Base-by-base conservation (phyloP, 495 filamentous ascomycete genomes). In the Collariella sp. region DNA sequence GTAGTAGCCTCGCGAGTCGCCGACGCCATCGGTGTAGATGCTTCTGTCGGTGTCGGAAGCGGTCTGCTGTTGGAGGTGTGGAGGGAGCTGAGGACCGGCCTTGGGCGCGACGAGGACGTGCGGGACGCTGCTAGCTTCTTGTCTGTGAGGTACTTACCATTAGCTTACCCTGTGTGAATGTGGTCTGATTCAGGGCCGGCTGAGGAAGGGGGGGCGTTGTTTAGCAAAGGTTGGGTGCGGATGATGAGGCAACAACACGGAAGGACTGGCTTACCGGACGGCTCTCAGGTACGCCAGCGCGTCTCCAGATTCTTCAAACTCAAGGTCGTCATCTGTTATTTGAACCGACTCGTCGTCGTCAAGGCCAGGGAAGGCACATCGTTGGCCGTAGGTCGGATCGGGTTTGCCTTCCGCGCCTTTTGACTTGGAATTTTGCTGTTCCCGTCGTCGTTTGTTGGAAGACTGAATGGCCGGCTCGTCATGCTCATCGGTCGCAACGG, bases 221-320 rank as follows among this genome's bases (percentile, higher is more conserved):
- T 71, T 67, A 70, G 68, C 60, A 59, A 58, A 51, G 62, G 48
- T 31, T 56, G 57, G 52, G 47, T 52, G 34, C 44, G 22, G 35
- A 65, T 33, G 40, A 66, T 50, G 41, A 46, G 34, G 48, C 22
- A 54, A 50, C 46, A 31, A 44, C 50, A 43, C 23, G 41, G 51
- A 39, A 11, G 6, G 40, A 24, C 58, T 62, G 56, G 54, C 85
- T 78, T 76, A 94, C 89, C 88, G 79, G 47, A 95, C 89, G 72
- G 86, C 83, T 65, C 77, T 79, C 20, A 95, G 70, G 69, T 95
- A 95, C 49, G 81, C 79, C 24, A 93, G 46, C 4, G 86, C 89
- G 67, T 87, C 79, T 9, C 66, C 60, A 33, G 76, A 72, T 22
- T 81, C 79, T 46, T 82, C 82, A 34, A 75, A 82, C 36, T 77